Conservation (phyloP, 345 rosid species). For the Boechera divaricarpa region DNA sequence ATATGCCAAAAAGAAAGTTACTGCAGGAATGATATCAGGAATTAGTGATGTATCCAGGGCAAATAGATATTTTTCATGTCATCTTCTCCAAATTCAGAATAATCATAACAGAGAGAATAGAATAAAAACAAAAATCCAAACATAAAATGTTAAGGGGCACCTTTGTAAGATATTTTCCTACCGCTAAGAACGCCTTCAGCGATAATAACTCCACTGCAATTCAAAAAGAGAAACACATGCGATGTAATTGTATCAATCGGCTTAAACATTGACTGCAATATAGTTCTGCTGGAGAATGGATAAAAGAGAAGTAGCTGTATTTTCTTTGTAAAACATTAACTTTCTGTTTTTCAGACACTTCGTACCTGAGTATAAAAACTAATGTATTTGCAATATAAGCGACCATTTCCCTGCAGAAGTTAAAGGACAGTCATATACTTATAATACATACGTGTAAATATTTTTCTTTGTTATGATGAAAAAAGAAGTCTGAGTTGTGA, state of each 20-base stretch:
- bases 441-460: conserved; percentile 44
- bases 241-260: conserved; percentile 9
- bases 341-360: conserved; percentile 26
- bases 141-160: conserved; percentile 42
- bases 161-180: conserved; percentile 50
- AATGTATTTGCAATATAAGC: conserved; percentile 93
- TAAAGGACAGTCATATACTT: background rate
- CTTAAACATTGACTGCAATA: background rate
- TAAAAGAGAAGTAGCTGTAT: too few species aligned
- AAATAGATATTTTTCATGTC: background rate
- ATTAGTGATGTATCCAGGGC: conserved; percentile 1
- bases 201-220: conserved; percentile 91
- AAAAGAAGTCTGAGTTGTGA: conserved; percentile 14
- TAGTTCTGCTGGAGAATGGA: background rate
- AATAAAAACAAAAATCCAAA: background rate
- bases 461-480: background rate
- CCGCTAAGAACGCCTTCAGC: conserved; percentile 75
- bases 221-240: conserved; percentile 38
- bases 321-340: background rate
- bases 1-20: background rate
- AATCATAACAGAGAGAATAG: background rate
- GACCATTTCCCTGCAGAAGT: conserved; percentile 84
- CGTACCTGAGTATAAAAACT: conserved; percentile 86
- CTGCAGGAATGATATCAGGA: background rate
- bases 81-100: conserved; percentile 5